phyloP scores from a whole-genome alignment of 2,329 filamentous ascomycete genomes.

The Penicillium sp. region DNA sequence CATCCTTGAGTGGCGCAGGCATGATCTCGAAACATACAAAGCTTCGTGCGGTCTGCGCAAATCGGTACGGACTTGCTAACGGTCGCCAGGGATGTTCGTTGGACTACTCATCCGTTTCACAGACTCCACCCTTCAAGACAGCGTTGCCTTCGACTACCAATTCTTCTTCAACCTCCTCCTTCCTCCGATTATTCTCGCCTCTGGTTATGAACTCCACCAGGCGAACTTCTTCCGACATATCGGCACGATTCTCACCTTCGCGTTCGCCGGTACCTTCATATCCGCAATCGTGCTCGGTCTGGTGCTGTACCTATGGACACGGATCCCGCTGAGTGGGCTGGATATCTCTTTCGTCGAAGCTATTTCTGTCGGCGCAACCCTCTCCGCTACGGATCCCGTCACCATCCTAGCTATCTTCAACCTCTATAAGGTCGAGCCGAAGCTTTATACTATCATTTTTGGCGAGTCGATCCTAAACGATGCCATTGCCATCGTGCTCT shows the following conservation, averaged over 20 bases:
- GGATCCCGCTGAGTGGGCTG: slow-evolving; percentile 80
- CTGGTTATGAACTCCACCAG: slow-evolving; percentile 95
- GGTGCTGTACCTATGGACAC: slow-evolving; percentile 85
- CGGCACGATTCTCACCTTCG: slow-evolving; percentile 94
- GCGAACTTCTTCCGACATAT: slow-evolving; percentile 99
- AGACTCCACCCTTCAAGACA: slow-evolving; percentile 79
- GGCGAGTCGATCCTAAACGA: slow-evolving; percentile 98
- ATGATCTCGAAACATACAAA: neutral
- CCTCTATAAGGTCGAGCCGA: slow-evolving; percentile 97
- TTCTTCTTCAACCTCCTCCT: slow-evolving; percentile 99
- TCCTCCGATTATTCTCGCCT: slow-evolving; percentile 96
- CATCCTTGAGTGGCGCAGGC: neutral
- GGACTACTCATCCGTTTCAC: slow-evolving; percentile 83
- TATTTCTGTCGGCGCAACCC: slow-evolving; percentile 91
- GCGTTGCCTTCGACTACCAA: slow-evolving; percentile 96
- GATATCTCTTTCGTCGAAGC: slow-evolving; percentile 91
- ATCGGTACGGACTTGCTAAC: slow-evolving; percentile 11
- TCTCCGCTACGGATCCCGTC: slow-evolving; percentile 95
- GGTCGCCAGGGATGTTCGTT: slow-evolving; percentile 78
- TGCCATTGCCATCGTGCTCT: slow-evolving; percentile 96
- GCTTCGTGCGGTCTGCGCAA: neutral
- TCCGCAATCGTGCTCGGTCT: slow-evolving; percentile 92
- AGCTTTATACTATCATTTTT: slow-evolving; percentile 98
- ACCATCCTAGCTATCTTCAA: slow-evolving; percentile 99
- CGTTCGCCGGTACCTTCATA: slow-evolving; percentile 94